Conservation (phyloP, 2,329 filamentous ascomycete genomes). For the Diplocarpon mali region DNA sequence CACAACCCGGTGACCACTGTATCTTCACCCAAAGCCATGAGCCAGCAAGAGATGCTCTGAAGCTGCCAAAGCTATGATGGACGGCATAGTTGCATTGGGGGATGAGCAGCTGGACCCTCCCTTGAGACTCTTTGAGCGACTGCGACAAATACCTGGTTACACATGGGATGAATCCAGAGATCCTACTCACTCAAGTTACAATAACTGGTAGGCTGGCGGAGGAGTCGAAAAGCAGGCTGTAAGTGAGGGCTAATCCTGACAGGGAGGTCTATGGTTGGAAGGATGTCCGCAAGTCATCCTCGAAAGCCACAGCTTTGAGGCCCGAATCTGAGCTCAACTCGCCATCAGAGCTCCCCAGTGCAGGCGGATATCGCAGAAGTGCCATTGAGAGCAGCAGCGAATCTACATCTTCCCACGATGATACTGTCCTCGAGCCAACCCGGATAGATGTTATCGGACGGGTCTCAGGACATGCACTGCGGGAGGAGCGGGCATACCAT, state of each 20-base stretch:
- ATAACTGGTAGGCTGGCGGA: slow-evolving; percentile 58
- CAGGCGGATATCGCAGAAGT: neutral
- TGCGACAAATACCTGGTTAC: slow-evolving; percentile 63
- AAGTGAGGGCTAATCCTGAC: neutral
- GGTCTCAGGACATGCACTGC: slow-evolving; percentile 69
- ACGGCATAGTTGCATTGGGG: slow-evolving; percentile 16
- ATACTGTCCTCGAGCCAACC: slow-evolving; percentile 5
- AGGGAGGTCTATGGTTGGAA: slow-evolving; percentile 58
- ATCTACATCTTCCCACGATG: slow-evolving; percentile 11
- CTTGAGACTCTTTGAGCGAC: slow-evolving; percentile 58
- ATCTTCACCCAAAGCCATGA: slow-evolving; percentile 7
- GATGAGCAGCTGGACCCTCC: slow-evolving; percentile 44
- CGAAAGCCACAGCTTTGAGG: slow-evolving; percentile 27
- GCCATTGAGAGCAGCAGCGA: slow-evolving; percentile 22
- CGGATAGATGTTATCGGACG: slow-evolving; percentile 58
- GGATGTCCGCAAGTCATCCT: slow-evolving; percentile 17
- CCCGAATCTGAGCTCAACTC: slow-evolving; percentile 26
- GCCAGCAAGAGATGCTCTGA: slow-evolving; percentile 4
- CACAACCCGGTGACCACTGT: neutral
- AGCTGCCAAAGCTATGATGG: slow-evolving; percentile 15
- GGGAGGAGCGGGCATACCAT: slow-evolving; percentile 80
- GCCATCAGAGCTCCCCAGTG: slow-evolving; percentile 7
- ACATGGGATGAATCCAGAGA: slow-evolving; percentile 58
- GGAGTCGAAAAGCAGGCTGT: neutral
- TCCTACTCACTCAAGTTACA: slow-evolving; percentile 61